A percentile compares a stretch with the other conserved stretches of the same genome.
Evolutionary conservation across 1,284 basidiomycete genomes (phyloP).

Genomic region (Rhizoctonia solani): DNA sequence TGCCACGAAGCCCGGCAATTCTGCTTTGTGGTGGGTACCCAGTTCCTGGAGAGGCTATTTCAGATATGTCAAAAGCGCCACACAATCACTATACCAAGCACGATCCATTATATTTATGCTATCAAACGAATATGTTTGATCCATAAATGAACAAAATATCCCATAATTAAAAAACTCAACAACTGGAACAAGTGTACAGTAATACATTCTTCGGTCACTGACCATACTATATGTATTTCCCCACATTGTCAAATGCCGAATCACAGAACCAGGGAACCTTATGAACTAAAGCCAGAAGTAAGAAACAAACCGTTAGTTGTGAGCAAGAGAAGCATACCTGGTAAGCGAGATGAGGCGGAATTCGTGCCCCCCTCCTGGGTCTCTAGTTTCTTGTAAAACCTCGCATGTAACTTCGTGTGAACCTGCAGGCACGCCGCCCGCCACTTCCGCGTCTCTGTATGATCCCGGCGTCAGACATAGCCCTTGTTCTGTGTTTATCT

Average conservation of each 20-base stretch:
- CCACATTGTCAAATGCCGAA: too few relatives aligned
- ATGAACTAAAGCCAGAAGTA: conserved; percentile 1
- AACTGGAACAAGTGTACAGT: too few relatives aligned
- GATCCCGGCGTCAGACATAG: neutral
- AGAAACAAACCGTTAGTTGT: neutral
- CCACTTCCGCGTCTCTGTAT: conserved; percentile 46
- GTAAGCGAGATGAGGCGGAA: conserved; percentile 46
- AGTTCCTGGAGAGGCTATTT: too few relatives aligned
- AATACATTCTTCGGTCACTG: too few relatives aligned
- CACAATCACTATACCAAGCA: neutral
- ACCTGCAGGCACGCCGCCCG: conserved; percentile 48
- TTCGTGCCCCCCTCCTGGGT: conserved; percentile 47
- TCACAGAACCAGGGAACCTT: neutral
- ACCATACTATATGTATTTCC: too few relatives aligned
- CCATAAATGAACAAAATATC: neutral
- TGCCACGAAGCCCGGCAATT: too few relatives aligned
- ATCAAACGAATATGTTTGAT: neutral
- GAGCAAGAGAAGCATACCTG: neutral
- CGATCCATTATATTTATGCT: neutral
- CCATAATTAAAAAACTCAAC: neutral
- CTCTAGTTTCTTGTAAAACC: conserved; percentile 44
- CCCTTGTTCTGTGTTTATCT: neutral
- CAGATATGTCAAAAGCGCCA: neutral
- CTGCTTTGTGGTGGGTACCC: too few relatives aligned
- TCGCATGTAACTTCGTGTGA: conserved; percentile 47